Conservation (phyloP, 805 yeast genomes). For the Saccharomycopsis sp. region DNA sequence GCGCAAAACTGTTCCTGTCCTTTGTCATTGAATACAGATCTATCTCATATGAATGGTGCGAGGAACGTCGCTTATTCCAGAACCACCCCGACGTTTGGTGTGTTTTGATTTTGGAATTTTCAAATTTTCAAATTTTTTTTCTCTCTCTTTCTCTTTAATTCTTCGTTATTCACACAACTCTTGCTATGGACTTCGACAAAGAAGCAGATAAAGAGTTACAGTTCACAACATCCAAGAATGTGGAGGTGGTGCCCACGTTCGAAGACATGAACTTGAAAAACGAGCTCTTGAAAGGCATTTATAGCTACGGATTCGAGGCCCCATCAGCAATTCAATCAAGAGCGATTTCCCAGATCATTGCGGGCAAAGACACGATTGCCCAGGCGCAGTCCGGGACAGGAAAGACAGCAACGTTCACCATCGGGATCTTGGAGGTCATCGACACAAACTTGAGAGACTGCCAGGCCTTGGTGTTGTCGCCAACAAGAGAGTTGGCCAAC, state of each 20-base stretch:
- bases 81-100: background rate
- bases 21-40: no score
- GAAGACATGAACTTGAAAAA: conserved; percentile 71
- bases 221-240: conserved; percentile 79
- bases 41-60: no score
- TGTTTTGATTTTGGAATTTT: background rate
- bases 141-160: no score
- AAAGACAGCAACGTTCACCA: conserved; percentile 81
- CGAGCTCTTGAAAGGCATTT: conserved; percentile 63
- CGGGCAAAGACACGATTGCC: conserved; percentile 55
- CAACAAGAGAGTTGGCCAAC: conserved; percentile 94
- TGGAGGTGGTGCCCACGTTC: conserved; percentile 70
- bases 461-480: conserved; percentile 91
- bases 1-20: no score
- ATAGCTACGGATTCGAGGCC: conserved; percentile 71
- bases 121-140: background rate
- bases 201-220: conserved; percentile 50
- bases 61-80: no score
- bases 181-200: conserved; percentile 58
- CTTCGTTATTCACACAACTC: no score
- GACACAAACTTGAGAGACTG: conserved; percentile 66
- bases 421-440: conserved; percentile 65
- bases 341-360: conserved; percentile 70
- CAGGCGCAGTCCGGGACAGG: conserved; percentile 91
- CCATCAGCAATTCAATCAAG: conserved; percentile 80